phyloP scores from a whole-genome alignment of 2,329 filamentous ascomycete species.

The Tolypocladium tundrense region DNA sequence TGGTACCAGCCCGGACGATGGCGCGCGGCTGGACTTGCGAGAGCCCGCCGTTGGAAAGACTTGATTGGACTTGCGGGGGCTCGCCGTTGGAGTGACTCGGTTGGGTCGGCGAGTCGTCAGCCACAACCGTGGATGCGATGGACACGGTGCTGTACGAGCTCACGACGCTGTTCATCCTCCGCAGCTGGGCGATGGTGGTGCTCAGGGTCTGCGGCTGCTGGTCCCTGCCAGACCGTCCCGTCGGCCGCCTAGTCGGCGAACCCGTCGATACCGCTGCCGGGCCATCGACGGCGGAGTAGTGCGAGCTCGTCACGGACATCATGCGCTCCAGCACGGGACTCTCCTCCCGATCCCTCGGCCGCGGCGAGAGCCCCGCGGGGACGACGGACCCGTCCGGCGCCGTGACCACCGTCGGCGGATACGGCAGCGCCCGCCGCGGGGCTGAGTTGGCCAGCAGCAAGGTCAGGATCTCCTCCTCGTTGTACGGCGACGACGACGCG shows the following conservation, averaged over 20 bases:
- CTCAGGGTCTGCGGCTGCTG: conserved; percentile 17
- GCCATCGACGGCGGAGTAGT: conserved; percentile 9
- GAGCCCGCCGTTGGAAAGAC: conserved; percentile 18
- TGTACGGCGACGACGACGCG: conserved; percentile 19
- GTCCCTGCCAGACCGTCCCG: conserved; percentile 5
- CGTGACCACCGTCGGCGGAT: conserved; percentile 16
- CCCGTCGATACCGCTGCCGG: conserved; percentile 9
- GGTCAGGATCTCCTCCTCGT: conserved; percentile 22
- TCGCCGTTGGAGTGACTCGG: conserved; percentile 19
- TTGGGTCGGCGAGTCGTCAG: conserved; percentile 26
- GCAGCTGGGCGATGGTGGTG: conserved; percentile 39
- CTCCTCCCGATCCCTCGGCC: conserved; percentile 7
- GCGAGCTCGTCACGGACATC: conserved; percentile 15
- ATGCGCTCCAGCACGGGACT: conserved; percentile 9
- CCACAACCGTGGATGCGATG: conserved; percentile 15
- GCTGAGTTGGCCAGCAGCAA: conserved; percentile 15
- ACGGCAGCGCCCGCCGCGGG: conserved; percentile 16
- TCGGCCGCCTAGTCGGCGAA: conserved; percentile 12
- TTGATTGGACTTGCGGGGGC: conserved; percentile 6
- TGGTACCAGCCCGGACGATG: conserved; percentile 18
- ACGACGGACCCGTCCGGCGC: conserved; percentile 16
- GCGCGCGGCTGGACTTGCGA: conserved; percentile 8
- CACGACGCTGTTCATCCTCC: conserved; percentile 46
- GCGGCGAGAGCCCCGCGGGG: conserved; percentile 18
- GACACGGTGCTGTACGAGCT: conserved; percentile 33